A percentile compares a stretch with the other conserved stretches of the same genome.
These are phyloP conservation scores for Fusarium mexicanum DNA, from an alignment of 2,329 filamentous ascomycete genomes.

Conservation along the genomic window DNA sequence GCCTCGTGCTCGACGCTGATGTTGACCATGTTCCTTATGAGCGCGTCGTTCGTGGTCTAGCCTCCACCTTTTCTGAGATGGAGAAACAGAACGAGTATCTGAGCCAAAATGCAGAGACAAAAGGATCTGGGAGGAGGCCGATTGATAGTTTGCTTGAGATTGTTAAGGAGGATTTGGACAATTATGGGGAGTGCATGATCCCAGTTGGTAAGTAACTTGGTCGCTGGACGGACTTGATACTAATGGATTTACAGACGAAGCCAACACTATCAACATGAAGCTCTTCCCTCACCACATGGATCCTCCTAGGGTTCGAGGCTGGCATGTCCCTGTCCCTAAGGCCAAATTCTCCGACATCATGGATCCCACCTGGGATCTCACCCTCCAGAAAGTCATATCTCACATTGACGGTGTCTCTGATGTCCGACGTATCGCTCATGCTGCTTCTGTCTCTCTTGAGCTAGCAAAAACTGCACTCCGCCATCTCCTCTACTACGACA, in stretches of 20 bases:
- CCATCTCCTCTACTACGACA: slow-evolving; percentile 93
- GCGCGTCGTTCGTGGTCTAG: slow-evolving; percentile 85
- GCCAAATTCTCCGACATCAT: slow-evolving; percentile 72
- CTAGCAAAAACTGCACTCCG: slow-evolving; percentile 87
- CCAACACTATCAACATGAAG: slow-evolving; percentile 96
- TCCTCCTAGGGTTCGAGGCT: slow-evolving; percentile 81
- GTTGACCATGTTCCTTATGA: slow-evolving; percentile 82
- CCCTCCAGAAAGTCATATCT: slow-evolving; percentile 80
- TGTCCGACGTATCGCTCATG: slow-evolving; percentile 84
- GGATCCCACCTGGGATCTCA: slow-evolving; percentile 78
- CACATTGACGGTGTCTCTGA: slow-evolving; percentile 93
- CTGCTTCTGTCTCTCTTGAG: slow-evolving; percentile 86
- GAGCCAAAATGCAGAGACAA: slow-evolving; percentile 65
- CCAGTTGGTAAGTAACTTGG: slow-evolving; percentile 74
- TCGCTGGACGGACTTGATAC: not conserved
- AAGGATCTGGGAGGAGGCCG: slow-evolving; percentile 63
- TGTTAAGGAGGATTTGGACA: slow-evolving; percentile 87
- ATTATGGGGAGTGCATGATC: slow-evolving; percentile 98
- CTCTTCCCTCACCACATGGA: slow-evolving; percentile 85
- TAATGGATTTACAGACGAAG: slow-evolving; percentile 70
- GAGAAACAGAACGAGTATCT: slow-evolving; percentile 92
- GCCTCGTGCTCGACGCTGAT: slow-evolving; percentile 76
- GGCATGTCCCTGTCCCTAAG: slow-evolving; percentile 87
- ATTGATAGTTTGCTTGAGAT: slow-evolving; percentile 88
- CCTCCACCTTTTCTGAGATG: slow-evolving; percentile 84